Base-by-base conservation (phyloP, 1,284 basidiomycete species). In the Moesziomyces globuligerus region DNA sequence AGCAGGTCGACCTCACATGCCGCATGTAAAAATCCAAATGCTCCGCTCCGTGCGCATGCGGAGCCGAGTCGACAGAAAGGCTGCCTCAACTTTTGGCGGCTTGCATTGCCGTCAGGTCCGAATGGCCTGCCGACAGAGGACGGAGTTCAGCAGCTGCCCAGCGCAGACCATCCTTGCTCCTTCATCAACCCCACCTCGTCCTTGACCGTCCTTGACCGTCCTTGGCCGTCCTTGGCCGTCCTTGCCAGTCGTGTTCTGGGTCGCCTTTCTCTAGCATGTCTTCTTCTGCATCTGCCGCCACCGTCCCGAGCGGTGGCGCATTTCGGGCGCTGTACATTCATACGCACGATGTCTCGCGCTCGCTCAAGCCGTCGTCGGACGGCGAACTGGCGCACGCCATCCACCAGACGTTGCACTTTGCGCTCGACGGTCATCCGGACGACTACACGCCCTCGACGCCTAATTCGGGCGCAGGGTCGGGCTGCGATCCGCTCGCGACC, bases 391-490 rank as follows among this genome's bases (percentile, higher is more conserved):
- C 77, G 0, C 66, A 79, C 32, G 75, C 77, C 3, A 53, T 79
- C n/a, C 77, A 79, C 45, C 74, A 79, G 36, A 79, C 77, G 10
- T 64, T 79, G 5, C 77, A 79, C 51, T 78, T 72, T 44, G 70
- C 77, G 10, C 71, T 79, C 23, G 77, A 79, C 49, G 77, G 74
- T 8, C 56, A 76, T 42, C 61, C 65, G 21, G 71, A 77, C 18
- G 76, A 78, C 47, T 79, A 71, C 55, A 70, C 51, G 0, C 55
- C 59, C 2, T 21, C 51, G 3, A 44, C 43, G 13, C 4, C 64
- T 49, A 57, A 66, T 25, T 47, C 47, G 21, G 50, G 56, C n/a
- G 50, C 51, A 44, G 55, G 40, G 1, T 45, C 42, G 0, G 68
- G 57, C 4, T 71, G 68, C 10, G 68, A 57, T 34, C 55, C 62